phyloP scores from a whole-genome alignment of 176 grass and related monocot species.

The Musa acuminata region DNA sequence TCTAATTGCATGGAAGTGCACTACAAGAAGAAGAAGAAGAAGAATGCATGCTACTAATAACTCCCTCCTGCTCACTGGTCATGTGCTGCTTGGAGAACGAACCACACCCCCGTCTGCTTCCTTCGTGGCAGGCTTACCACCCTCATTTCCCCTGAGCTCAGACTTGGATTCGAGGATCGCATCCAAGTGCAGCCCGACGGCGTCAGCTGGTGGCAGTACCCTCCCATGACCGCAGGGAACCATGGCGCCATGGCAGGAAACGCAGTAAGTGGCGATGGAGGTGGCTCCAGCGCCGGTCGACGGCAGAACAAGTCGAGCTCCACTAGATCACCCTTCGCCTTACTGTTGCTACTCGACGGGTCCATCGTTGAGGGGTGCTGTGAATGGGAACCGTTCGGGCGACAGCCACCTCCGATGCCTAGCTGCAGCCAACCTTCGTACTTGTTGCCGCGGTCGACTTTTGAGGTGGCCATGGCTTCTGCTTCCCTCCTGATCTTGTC shows the following conservation, averaged over 20 bases:
- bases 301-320: conserved; percentile 5
- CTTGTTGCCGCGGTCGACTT: not conserved
- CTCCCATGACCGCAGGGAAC: not conserved
- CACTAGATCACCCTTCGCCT: not conserved
- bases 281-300: not conserved
- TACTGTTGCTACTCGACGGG: not conserved
- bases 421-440: not conserved
- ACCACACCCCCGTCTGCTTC: conserved; percentile 57
- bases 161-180: not conserved
- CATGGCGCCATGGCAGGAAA: not conserved
- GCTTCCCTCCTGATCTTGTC: not conserved
- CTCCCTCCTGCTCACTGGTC: conserved; percentile 51
- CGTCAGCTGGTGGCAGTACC: not conserved
- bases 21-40: not conserved
- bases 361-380: not conserved
- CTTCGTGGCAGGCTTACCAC: conserved; percentile 50
- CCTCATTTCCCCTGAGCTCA: conserved; percentile 15
- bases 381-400: not conserved
- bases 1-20: not conserved
- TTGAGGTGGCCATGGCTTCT: not conserved
- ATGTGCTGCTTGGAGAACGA: conserved; percentile 51
- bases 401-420: not conserved
- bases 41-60: not conserved
- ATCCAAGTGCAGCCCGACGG: not conserved
- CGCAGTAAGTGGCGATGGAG: not conserved